These are phyloP conservation scores for Clavariopsis aquatica DNA, from an alignment of 495 filamentous ascomycete genomes.

Conservation along the genomic window DNA sequence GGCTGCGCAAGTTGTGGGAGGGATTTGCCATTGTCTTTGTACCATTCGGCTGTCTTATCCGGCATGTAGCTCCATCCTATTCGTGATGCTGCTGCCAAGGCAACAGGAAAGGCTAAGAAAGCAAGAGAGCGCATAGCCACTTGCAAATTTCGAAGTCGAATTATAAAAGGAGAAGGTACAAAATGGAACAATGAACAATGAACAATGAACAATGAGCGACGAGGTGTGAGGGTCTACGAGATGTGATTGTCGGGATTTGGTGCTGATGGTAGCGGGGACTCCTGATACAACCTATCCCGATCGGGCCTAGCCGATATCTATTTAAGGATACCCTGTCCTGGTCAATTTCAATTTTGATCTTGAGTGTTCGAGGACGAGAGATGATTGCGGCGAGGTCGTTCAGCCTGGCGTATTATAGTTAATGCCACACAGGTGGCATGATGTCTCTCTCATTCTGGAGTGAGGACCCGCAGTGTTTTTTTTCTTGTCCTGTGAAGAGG, in stretches of 20 bases:
- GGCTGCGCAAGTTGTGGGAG: constrained; percentile 17
- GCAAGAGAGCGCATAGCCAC: background rate
- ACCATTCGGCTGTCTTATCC: constrained; percentile 27
- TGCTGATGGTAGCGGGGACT: background rate
- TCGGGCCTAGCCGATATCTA: background rate
- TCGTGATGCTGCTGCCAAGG: background rate
- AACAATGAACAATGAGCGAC: background rate
- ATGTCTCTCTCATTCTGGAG: no score
- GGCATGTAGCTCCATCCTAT: constrained; percentile 24
- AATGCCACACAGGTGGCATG: no score
- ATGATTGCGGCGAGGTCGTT: no score
- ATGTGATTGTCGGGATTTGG: background rate
- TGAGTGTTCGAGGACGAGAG: no score
- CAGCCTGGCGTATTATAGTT: no score
- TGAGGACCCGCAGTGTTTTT: no score
- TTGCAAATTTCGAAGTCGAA: no score
- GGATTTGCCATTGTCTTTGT: constrained; percentile 12
- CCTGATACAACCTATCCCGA: background rate
- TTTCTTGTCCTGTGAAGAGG: no score
- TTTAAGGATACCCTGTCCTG: background rate
- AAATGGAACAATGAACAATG: background rate
- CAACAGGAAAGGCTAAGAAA: background rate
- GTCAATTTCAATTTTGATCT: no score
- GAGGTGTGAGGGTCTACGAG: background rate
- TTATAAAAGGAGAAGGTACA: no score